phyloP scores from a whole-genome alignment of 306 rosid species.

The Crotalaria pallida region DNA sequence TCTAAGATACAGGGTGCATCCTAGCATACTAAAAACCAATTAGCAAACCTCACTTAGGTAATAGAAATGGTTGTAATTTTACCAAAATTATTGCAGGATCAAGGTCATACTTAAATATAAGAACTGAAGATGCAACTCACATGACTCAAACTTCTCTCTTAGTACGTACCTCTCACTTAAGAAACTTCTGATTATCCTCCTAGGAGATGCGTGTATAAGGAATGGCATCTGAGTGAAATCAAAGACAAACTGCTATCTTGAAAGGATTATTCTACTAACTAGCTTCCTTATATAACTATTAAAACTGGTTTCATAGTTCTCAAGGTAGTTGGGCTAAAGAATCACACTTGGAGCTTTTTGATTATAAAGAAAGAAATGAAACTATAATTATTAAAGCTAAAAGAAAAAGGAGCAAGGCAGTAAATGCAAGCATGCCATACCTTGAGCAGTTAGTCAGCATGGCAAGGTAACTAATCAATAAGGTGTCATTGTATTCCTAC shows the following conservation, averaged over 20 bases:
- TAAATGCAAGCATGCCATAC: conserved; percentile 35
- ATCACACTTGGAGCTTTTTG: background rate
- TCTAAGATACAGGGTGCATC: background rate
- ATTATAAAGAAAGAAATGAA: background rate
- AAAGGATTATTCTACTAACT: background rate
- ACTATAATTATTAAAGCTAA: background rate
- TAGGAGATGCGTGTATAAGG: background rate
- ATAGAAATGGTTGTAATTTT: background rate
- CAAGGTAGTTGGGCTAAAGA: background rate
- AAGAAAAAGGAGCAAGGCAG: background rate
- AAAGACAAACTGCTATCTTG: background rate
- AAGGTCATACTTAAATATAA: background rate
- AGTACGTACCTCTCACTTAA: background rate
- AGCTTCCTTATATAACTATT: background rate
- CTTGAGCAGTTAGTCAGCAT: conserved; percentile 97
- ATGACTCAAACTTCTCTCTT: background rate
- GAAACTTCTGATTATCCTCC: background rate
- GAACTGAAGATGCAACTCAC: background rate
- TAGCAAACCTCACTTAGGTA: background rate
- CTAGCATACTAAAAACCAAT: background rate
- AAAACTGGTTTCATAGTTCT: background rate
- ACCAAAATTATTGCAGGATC: background rate
- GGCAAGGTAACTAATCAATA: conserved; percentile 80
- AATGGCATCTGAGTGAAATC: background rate
- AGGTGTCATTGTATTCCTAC: conserved; percentile 90